Evolutionary conservation across 768 basidiomycete species (phyloP), one percentile per base, ranked within the genome.

Genomic region (Podaxis sp.): DNA sequence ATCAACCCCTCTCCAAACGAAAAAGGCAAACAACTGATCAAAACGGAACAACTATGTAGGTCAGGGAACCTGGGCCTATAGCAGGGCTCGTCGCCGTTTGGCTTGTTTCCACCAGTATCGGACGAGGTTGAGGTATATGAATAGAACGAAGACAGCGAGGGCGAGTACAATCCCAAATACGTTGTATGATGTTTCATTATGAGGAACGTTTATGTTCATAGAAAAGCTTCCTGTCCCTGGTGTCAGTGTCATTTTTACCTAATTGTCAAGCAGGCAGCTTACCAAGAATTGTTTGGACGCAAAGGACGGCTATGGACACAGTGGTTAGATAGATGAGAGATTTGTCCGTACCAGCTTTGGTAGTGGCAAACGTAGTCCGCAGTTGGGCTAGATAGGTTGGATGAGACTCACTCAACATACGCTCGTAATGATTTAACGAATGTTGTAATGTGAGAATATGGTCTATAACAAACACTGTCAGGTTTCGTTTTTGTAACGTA

Each of bases 361-460:
- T 82, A 38, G 79, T 77, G 5, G 83, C 80, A 39, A 87, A 83
- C 15, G 82, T 81, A 1, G 88, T 76, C 6, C 87, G 83, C 4
- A 98, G 82, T 59, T 94, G 88, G 12, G 88, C 84, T 5, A 96
- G 77, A 72, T 96, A 96, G 1, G 87, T 87, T 0, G 93, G 93
- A 68, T 96, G 93, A 17, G 91, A 90, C 67, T 96, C 89, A 65
- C 89, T 88, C 54, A 98, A 80, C 76, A 95, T 89, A 33, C 89
- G 89, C 70, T 98, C 95, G 75, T 92, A 93, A 74, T 96, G 90
- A 11, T 77, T 81, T 61, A 98, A 82, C 1, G 92, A 85, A 68
- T 93, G 89, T 69, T 96, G 93, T 61, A 98, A 77, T 2, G 92
- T 87, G 24, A 95, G 73, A 67, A 97, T 94, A 72, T 98, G 96